These are phyloP conservation scores for Tulasnella sp. DNA, from an alignment of 768 basidiomycete species.

Conservation along the genomic window DNA sequence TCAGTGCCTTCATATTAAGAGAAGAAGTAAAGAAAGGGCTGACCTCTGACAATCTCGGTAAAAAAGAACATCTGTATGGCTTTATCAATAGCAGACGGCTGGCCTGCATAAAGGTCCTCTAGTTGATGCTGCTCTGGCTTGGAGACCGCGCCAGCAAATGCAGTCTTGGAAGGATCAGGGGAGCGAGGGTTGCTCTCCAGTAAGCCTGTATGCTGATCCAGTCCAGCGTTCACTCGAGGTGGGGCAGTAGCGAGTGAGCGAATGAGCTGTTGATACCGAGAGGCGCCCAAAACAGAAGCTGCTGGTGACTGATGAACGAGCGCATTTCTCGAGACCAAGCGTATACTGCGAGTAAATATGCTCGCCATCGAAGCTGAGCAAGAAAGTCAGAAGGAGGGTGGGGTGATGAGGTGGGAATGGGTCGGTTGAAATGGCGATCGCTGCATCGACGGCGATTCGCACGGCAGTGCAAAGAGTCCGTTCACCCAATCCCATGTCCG, in stretches of 20 bases:
- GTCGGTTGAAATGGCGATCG: too few relatives aligned
- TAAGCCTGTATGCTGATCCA: constrained; percentile 11
- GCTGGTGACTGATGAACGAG: not conserved
- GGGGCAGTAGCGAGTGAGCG: constrained; percentile 8
- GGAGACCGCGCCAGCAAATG: constrained; percentile 1
- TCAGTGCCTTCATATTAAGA: not conserved
- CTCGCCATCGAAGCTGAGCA: not conserved
- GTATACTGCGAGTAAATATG: not conserved
- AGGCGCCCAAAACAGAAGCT: not conserved
- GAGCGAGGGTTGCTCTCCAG: constrained; percentile 13
- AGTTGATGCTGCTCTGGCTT: constrained; percentile 4
- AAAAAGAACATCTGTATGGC: constrained; percentile 96
- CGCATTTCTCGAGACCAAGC: not conserved
- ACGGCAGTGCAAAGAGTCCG: constrained; percentile 26
- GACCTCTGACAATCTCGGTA: constrained; percentile 94
- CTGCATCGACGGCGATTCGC: constrained; percentile 7
- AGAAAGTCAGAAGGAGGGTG: constrained; percentile 2
- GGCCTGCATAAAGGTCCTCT: constrained; percentile 59
- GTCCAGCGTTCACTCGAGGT: constrained; percentile 1
- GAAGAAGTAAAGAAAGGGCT: constrained; percentile 22
- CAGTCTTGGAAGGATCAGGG: constrained; percentile 13
- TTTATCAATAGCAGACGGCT: constrained; percentile 89
- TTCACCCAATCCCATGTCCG: constrained; percentile 1
- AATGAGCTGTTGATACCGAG: constrained; percentile 5
- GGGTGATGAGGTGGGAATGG: not conserved